These are phyloP conservation scores for Singerocomus inundabilis DNA, from an alignment of 1,284 basidiomycete genomes.

Conservation along the genomic window DNA sequence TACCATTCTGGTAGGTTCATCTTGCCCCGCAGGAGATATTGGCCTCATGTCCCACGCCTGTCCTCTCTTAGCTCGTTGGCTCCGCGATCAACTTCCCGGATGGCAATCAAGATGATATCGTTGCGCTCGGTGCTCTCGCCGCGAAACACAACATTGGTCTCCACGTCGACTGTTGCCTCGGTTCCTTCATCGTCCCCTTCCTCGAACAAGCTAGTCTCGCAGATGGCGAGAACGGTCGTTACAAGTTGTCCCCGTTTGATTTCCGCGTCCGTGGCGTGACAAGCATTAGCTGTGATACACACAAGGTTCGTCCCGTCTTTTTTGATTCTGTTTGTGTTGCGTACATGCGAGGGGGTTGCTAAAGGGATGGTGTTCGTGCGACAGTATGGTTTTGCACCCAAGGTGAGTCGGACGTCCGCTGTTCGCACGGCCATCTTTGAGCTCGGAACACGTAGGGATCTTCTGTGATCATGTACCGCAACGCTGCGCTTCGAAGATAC, in stretches of 20 bases:
- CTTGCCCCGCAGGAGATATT: background rate
- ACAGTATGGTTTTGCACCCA: conserved; percentile 83
- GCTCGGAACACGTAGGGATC: conserved; percentile 59
- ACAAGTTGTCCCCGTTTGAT: conserved; percentile 69
- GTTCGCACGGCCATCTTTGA: background rate
- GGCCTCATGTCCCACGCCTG: background rate
- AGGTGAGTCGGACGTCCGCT: conserved; percentile 43
- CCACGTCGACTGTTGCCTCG: conserved; percentile 94
- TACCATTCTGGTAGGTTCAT: conserved; percentile 66
- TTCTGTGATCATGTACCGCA: conserved; percentile 92
- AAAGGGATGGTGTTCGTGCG: conserved; percentile 2
- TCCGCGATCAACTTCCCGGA: conserved; percentile 93
- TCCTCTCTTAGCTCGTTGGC: conserved; percentile 68
- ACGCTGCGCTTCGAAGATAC: conserved; percentile 67
- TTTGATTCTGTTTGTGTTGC: background rate
- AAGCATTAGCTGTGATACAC: conserved; percentile 88
- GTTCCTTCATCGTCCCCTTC: conserved; percentile 91
- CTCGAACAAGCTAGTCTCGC: conserved; percentile 63
- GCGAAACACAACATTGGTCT: conserved; percentile 76
- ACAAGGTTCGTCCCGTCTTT: conserved; percentile 60
- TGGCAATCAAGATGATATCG: conserved; percentile 88
- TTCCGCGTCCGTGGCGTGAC: conserved; percentile 90
- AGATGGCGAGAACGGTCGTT: conserved; percentile 49
- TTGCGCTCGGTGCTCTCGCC: conserved; percentile 77
- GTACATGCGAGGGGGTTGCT: background rate